These are phyloP conservation scores for Bruguiera gymnorhiza DNA, from an alignment of 345 rosid species.

Conservation along the genomic window DNA sequence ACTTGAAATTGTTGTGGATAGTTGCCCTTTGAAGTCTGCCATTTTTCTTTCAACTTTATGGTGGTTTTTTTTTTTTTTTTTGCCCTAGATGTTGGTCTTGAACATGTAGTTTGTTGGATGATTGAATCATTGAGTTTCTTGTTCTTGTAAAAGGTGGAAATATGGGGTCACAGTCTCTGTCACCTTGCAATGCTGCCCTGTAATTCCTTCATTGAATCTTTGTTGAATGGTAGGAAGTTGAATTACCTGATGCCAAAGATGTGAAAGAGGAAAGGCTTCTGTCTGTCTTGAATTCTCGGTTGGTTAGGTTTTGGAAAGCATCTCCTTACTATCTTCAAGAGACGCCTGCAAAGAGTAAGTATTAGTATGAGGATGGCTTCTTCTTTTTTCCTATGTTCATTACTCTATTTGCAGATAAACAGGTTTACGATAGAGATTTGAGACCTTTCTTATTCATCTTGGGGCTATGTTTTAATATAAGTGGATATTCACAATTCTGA, in stretches of 20 bases:
- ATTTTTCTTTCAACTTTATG: no score
- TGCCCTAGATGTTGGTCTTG: no score
- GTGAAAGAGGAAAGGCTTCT: slow-evolving; percentile 41
- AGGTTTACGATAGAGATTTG: neutral
- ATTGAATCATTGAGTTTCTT: no score
- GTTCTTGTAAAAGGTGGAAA: no score
- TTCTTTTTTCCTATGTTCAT: neutral
- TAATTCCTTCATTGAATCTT: neutral
- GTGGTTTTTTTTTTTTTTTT: no score
- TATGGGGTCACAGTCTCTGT: no score
- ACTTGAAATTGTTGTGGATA: no score
- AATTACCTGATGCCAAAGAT: slow-evolving; percentile 33
- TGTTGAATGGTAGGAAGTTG: slow-evolving; percentile 36
- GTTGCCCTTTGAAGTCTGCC: no score
- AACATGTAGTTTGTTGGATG: no score
- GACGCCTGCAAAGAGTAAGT: slow-evolving; percentile 32
- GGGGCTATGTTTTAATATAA: neutral
- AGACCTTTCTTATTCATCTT: neutral
- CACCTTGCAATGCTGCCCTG: neutral
- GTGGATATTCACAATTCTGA: neutral
- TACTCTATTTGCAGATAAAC: neutral
- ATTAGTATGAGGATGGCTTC: no score
- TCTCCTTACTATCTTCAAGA: slow-evolving; percentile 56
- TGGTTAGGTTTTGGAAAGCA: slow-evolving; percentile 43
- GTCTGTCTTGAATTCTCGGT: slow-evolving; percentile 29